A percentile compares a stretch with the other conserved stretches of the same genome.
These are phyloP conservation scores for Hygrocybe punicea DNA, from an alignment of 768 basidiomycete species.

Conservation along the genomic window DNA sequence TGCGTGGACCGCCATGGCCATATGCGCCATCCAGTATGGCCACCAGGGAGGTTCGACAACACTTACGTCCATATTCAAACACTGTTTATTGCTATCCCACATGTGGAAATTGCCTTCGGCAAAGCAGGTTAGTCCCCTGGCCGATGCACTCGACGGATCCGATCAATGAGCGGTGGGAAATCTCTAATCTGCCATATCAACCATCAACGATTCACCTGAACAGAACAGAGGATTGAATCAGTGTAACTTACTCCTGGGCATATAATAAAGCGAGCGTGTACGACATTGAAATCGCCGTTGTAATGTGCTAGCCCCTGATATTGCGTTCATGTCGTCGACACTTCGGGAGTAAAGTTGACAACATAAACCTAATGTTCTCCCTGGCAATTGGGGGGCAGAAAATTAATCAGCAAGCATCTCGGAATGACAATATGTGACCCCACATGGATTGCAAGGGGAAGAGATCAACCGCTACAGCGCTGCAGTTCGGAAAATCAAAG, in stretches of 20 bases:
- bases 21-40: constrained; percentile 58
- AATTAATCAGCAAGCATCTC: constrained; percentile 8
- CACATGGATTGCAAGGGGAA: constrained; percentile 75
- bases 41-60: constrained; percentile 53
- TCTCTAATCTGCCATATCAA: constrained; percentile 70
- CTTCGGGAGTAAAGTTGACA: constrained; percentile 51
- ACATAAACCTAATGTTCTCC: constrained; percentile 24
- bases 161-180: constrained; percentile 59
- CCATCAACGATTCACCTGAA: constrained; percentile 9
- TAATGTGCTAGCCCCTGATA: constrained; percentile 80
- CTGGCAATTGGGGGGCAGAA: constrained; percentile 68
- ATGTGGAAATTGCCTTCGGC: constrained; percentile 67
- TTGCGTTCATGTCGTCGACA: constrained; percentile 83
- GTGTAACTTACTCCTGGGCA: constrained; percentile 58
- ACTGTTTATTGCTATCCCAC: constrained; percentile 49
- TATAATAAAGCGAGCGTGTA: constrained; percentile 69
- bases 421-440: constrained; percentile 22
- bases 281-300: constrained; percentile 73
- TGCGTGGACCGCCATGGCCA: constrained; percentile 49
- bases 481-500: constrained; percentile 65
- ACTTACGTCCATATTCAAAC: constrained; percentile 42
- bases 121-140: constrained; percentile 67
- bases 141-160: constrained; percentile 62
- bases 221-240: neutral
- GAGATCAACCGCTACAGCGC: constrained; percentile 71